Evolutionary conservation across 208 protist genomes (phyloP).

Genomic region (Leishmania arabica): DNA sequence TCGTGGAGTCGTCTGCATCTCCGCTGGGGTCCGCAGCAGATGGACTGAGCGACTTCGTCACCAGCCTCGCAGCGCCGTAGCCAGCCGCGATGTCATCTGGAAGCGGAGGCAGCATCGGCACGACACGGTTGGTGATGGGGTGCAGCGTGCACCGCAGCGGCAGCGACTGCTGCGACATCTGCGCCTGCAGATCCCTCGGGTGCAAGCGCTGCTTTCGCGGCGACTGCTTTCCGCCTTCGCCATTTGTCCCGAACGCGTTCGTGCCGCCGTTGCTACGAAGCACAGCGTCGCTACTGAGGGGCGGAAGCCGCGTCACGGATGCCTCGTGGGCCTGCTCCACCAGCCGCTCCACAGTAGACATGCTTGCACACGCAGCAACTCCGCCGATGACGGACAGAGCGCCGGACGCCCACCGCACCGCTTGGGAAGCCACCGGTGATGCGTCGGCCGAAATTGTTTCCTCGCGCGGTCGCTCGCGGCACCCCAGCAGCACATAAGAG

Average conservation of each 20-base stretch:
- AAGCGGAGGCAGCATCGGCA: slow-evolving; percentile 13
- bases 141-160: slow-evolving; percentile 11
- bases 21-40: background rate
- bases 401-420: background rate
- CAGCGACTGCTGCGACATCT: background rate
- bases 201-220: background rate
- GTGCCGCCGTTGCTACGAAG: background rate
- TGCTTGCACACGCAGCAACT: background rate
- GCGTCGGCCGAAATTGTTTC: background rate
- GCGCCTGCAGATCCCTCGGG: background rate
- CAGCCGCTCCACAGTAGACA: slow-evolving; percentile 9
- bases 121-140: slow-evolving; percentile 16
- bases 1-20: background rate
- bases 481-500: slow-evolving; percentile 16
- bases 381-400: background rate
- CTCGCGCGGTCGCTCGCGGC: slow-evolving; percentile 12
- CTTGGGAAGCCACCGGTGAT: background rate
- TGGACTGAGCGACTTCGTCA: background rate
- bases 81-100: slow-evolving; percentile 11
- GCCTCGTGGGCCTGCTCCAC: slow-evolving; percentile 13
- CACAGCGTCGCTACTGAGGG: slow-evolving; percentile 6
- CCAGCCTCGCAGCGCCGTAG: slow-evolving; percentile 13
- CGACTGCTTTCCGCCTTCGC: background rate
- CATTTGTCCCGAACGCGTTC: background rate
- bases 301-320: slow-evolving; percentile 12